A percentile compares a stretch with the other conserved stretches of the same genome.
Evolutionary conservation across 2,329 filamentous ascomycete species (phyloP).

Genomic region (Calonectria pteridis): DNA sequence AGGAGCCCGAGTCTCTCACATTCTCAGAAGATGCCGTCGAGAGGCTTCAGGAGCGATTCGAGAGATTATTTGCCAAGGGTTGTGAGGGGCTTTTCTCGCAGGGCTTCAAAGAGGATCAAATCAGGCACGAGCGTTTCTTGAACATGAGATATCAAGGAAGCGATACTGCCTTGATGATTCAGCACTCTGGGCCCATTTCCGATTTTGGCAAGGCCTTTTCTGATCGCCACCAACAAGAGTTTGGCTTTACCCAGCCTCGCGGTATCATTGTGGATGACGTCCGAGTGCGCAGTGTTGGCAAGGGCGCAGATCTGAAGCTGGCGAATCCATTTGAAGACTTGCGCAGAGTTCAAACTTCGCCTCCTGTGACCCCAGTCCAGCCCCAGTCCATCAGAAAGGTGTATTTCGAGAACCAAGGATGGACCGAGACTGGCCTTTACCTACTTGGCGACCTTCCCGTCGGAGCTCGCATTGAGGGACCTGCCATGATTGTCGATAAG

Average conservation of each 20-base stretch:
- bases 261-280: conserved; percentile 13
- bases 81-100: not conserved
- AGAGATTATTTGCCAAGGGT: not conserved
- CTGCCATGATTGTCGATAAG: conserved; percentile 72
- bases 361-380: not conserved
- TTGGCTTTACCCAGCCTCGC: conserved; percentile 66
- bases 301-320: conserved; percentile 14
- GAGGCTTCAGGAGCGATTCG: not conserved
- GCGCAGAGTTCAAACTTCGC: not conserved
- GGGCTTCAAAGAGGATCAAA: conserved; percentile 5
- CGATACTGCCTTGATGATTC: conserved; percentile 11
- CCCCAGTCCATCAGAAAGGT: conserved; percentile 3
- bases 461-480: conserved; percentile 41
- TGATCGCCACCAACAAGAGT: conserved; percentile 79
- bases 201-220: conserved; percentile 67
- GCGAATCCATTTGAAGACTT: conserved; percentile 10
- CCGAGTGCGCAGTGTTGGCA: conserved; percentile 10
- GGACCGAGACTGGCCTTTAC: conserved; percentile 42
- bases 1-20: conserved; percentile 32
- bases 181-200: not conserved
- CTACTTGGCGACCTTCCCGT: conserved; percentile 35
- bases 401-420: conserved; percentile 25
- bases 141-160: conserved; percentile 20
- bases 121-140: conserved; percentile 11
- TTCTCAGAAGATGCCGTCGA: not conserved